phyloP scores from a whole-genome alignment of 116 monocot species.

The Iris pallida region DNA sequence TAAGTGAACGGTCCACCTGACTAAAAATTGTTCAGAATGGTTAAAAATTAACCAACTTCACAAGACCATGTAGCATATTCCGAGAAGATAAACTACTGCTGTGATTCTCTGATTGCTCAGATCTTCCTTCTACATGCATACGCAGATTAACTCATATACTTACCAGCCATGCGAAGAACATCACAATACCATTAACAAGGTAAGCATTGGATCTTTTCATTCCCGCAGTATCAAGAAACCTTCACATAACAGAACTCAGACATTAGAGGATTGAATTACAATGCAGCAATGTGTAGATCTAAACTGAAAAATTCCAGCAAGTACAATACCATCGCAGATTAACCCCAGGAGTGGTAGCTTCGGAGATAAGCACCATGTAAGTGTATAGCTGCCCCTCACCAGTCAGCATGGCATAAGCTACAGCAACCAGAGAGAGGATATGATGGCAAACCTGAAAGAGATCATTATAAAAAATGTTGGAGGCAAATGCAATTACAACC shows the following conservation, averaged over 20 bases:
- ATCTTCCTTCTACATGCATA: no score
- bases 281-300: not conserved
- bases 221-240: constrained; percentile 83
- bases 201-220: constrained; percentile 57
- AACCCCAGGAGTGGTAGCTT: constrained; percentile 50
- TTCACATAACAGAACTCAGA: constrained; percentile 18
- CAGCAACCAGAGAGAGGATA: constrained; percentile 50
- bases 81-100: no score
- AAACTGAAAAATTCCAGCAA: not conserved
- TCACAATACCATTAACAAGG: constrained; percentile 34
- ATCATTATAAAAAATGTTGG: not conserved
- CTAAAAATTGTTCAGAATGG: no score
- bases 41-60: no score
- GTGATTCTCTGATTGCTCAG: no score
- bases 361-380: constrained; percentile 77
- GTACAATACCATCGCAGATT: constrained; percentile 45
- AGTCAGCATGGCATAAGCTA: constrained; percentile 69
- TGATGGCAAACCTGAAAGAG: constrained; percentile 75
- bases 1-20: no score
- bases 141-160: not conserved
- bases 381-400: constrained; percentile 78
- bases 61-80: no score
- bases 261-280: constrained; percentile 5
- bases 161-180: constrained; percentile 54
- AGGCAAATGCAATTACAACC: no score